Evolutionary conservation across 179 eudicot species (phyloP).

Genomic region (Spergularia azorica): DNA sequence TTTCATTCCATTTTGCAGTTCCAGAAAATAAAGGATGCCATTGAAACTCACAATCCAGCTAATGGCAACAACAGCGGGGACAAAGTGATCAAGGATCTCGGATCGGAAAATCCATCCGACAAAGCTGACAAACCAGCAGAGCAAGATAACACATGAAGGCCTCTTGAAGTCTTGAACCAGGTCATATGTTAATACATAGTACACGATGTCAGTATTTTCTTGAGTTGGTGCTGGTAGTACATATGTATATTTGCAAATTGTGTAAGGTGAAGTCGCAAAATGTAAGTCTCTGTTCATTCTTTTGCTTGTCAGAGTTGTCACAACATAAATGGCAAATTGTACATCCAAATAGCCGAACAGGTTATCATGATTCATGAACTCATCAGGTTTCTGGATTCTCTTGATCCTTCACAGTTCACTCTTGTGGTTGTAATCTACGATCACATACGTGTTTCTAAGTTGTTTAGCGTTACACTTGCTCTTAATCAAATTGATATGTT

Average conservation of each 20-base stretch:
- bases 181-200: slow-evolving; percentile 27
- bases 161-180: not conserved
- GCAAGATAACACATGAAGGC: slow-evolving; percentile 21
- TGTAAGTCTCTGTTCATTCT: slow-evolving; percentile 31
- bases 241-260: slow-evolving; percentile 31
- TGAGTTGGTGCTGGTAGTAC: slow-evolving; percentile 17
- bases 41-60: slow-evolving; percentile 57
- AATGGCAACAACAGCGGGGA: slow-evolving; percentile 51
- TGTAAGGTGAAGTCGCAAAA: slow-evolving; percentile 24
- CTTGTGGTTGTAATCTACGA: no score
- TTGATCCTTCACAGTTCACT: no score
- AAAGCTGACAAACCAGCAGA: slow-evolving; percentile 18
- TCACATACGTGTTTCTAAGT: no score
- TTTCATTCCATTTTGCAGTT: slow-evolving; percentile 45
- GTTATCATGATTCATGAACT: not conserved
- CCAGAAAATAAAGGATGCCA: slow-evolving; percentile 86
- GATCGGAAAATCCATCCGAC: slow-evolving; percentile 11
- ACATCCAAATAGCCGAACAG: slow-evolving; percentile 11
- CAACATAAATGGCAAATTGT: slow-evolving; percentile 16
- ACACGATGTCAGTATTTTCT: slow-evolving; percentile 21
- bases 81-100: slow-evolving; percentile 13
- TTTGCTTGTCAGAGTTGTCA: slow-evolving; percentile 16
- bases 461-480: no score
- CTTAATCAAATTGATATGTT: no score
- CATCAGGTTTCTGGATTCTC: slow-evolving; percentile 3